Conservation (phyloP, 495 filamentous ascomycete species). For the Trypethelium eluteriae region DNA sequence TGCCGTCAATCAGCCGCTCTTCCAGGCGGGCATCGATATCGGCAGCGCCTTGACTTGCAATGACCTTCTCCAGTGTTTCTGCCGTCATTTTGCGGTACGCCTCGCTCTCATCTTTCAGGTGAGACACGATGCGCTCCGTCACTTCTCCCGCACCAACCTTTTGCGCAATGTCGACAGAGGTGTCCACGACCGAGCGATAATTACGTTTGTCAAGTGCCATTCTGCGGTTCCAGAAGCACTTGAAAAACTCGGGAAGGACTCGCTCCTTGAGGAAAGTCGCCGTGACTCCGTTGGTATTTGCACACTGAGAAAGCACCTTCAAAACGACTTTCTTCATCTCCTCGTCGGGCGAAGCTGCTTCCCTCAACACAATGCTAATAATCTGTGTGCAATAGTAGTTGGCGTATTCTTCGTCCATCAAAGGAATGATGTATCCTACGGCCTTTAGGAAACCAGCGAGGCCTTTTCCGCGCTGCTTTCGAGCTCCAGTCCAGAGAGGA, state of each 20-base stretch:
- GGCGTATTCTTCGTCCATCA: slow-evolving; percentile 99
- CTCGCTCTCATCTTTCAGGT: slow-evolving; percentile 96
- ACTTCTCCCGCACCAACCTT: slow-evolving; percentile 97
- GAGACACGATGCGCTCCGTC: slow-evolving; percentile 81
- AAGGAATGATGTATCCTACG: slow-evolving; percentile 93
- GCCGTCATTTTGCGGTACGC: slow-evolving; percentile 99
- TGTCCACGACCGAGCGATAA: slow-evolving; percentile 95
- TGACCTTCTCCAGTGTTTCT: slow-evolving; percentile 92
- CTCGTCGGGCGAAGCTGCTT: slow-evolving; percentile 94
- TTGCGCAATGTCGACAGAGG: slow-evolving; percentile 92
- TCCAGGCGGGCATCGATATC: slow-evolving; percentile 90
- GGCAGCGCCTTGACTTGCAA: slow-evolving; percentile 84
- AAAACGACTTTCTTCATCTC: slow-evolving; percentile 99
- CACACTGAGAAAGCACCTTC: slow-evolving; percentile 96
- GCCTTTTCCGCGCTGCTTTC: slow-evolving; percentile 94
- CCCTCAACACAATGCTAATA: slow-evolving; percentile 94
- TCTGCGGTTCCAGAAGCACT: slow-evolving; percentile 94
- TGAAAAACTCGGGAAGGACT: slow-evolving; percentile 93
- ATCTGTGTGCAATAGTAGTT: slow-evolving; percentile 99
- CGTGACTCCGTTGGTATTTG: slow-evolving; percentile 89
- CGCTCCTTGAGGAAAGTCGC: slow-evolving; percentile 90
- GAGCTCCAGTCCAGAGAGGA: slow-evolving; percentile 89
- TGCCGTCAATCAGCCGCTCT: slow-evolving; percentile 88
- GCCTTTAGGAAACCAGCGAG: slow-evolving; percentile 95
- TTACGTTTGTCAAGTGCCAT: slow-evolving; percentile 97